Evolutionary conservation across 257 asterid species (phyloP).

Genomic region (Gynochthodes officinalis): DNA sequence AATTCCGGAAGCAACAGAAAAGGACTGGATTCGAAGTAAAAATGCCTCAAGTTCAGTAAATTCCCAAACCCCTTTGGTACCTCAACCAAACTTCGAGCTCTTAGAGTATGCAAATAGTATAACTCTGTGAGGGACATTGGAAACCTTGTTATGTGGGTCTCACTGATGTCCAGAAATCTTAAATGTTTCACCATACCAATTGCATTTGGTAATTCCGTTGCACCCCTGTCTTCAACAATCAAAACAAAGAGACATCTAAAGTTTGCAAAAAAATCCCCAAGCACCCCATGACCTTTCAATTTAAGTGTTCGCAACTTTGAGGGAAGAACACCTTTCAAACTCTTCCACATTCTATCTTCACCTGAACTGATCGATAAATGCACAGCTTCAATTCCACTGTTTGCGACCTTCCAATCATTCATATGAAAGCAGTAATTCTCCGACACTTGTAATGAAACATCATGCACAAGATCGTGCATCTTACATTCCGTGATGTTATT

Average conservation of each 20-base stretch:
- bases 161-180: slow-evolving; percentile 11
- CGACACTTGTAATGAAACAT: slow-evolving; percentile 15
- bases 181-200: slow-evolving; percentile 14
- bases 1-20: slow-evolving; percentile 17
- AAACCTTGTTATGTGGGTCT: neutral
- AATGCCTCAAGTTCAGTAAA: slow-evolving; percentile 23
- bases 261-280: neutral
- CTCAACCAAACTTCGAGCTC: slow-evolving; percentile 5
- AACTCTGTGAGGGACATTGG: slow-evolving; percentile 15
- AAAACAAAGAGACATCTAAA: slow-evolving; percentile 7
- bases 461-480: slow-evolving; percentile 40
- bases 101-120: slow-evolving; percentile 17
- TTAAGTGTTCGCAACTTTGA: slow-evolving; percentile 10
- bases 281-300: neutral
- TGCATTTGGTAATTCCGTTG: slow-evolving; percentile 7
- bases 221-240: neutral
- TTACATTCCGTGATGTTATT: slow-evolving; percentile 7
- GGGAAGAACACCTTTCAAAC: neutral
- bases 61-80: slow-evolving; percentile 4
- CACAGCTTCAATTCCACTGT: neutral
- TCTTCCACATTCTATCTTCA: neutral
- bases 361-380: neutral
- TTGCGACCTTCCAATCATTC: neutral
- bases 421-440: neutral
- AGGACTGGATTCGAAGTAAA: slow-evolving; percentile 4